Base-by-base conservation (phyloP, 179 eudicot genomes). In the Beta lomatogona region DNA sequence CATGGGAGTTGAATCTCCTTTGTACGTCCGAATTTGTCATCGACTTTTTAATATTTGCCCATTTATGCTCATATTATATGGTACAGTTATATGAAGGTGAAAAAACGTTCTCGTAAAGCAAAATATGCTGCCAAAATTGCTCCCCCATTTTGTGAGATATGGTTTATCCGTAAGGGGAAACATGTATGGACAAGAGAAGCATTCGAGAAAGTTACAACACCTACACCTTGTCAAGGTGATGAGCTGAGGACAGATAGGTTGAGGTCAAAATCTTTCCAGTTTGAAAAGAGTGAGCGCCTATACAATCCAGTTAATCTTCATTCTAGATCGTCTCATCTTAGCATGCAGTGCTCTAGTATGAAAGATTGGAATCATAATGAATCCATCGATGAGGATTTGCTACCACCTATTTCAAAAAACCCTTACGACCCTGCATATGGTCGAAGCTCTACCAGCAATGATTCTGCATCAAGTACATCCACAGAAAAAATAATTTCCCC, bases 111-210 rank as follows among this genome's bases (percentile, higher is more conserved):
- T 11, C 79, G 84, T 75, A 88, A 90, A 84, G 91, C 93, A 48
- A 86, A 71, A 80, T 87, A 87, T 85, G 90, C 88, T 60, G 90
- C 92, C 73, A 94, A 88, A 87, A 78, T 82, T 84, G 93, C 90
- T 79, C 97, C 98, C 54, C 74, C 83, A 4, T 94, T 81, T 87
- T 94, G 97, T 84, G 88, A 93, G 88, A 89, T 94, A 72, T 89
- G 86, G 91, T 91, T 90, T 80, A 86, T 94, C 79, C 72, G 88
- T 81, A 93, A 91, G 88, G 97, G 94, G 78, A 91, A 89, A 79
- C 90, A 84, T 82, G 73, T 86, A 11, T 91, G 95, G 97, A 93
- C 91, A 76, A 89, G 88, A 85, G 89, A 91, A 88, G 92, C 93
- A 84, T 84, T 75, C 73, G 87, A 78, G 53, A 78, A 69, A 73